phyloP scores from a whole-genome alignment of 768 basidiomycete genomes.

The Lyophyllum shimeji region DNA sequence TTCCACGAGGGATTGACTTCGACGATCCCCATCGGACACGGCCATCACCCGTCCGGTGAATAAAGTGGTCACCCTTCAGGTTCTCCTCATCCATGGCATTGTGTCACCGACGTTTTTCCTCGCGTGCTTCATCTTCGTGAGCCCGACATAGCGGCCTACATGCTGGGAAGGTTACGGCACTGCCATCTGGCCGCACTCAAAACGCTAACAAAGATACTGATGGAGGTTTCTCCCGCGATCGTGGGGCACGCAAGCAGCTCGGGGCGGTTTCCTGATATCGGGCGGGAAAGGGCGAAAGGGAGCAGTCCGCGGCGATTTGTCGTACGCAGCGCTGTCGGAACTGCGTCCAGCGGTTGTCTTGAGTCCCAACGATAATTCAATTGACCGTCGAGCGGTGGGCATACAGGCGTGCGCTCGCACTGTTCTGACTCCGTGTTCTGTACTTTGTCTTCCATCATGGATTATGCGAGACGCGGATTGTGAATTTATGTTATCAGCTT shows the following conservation, averaged over 20 bases:
- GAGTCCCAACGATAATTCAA: background rate
- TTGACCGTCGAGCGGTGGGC: background rate
- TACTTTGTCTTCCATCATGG: too few species aligned
- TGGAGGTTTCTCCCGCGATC: background rate
- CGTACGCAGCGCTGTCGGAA: background rate
- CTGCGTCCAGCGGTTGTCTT: background rate
- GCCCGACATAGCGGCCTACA: background rate
- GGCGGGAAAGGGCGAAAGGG: background rate
- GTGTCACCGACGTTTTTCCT: background rate
- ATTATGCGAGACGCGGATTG: too few species aligned
- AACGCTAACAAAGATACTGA: background rate
- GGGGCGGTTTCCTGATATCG: background rate
- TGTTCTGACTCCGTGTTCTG: too few species aligned
- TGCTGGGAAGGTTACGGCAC: background rate
- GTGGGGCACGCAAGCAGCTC: background rate
- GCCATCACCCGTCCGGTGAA: background rate
- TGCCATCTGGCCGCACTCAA: background rate
- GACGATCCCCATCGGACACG: background rate
- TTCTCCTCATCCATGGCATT: background rate
- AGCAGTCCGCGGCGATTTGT: background rate
- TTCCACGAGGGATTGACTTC: too few species aligned
- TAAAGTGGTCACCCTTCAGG: background rate
- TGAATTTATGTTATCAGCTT: too few species aligned
- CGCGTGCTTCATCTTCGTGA: background rate
- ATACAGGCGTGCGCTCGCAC: too few species aligned